Base-by-base conservation (phyloP, 768 basidiomycete genomes). In the Pholiota microspora region DNA sequence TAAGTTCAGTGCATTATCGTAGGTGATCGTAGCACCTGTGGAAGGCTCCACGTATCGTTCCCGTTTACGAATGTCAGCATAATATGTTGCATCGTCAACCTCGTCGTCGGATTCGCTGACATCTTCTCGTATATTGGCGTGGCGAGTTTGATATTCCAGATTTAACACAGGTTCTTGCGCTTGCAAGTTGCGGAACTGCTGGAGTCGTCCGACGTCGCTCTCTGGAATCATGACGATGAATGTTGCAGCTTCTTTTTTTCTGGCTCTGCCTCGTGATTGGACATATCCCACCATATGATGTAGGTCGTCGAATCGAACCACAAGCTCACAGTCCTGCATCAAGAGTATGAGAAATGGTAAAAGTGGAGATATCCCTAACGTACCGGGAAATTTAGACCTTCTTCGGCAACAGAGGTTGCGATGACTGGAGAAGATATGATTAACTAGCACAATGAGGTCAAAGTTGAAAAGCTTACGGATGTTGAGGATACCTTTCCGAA, bases 301-400 rank as follows among this genome's bases (percentile, higher is more conserved):
- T 7, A 94, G 73, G 5, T 82, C 74, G 63, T 96, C 92, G 61
- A 93, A 94, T 4, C 93, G 89, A 59, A 95, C 78, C 42, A 94
- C 89, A 7, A 94, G 75, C 63, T 92, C 89, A 67, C 92, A 94
- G 9, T 86, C 86, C 88, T 91, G 34, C n/a, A 13, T 59, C 46
- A 16, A 36, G 24, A 28, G 49, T 38, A 40, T 51, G 38, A 51
- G 15, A 16, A 42, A 15, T 2, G 36, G 4, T 28, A 13, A 28
- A 1, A 32, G 24, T 6, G 15, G 21, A 35, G n/a, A n/a, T n/a
- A n/a, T n/a, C 18, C 4, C 44, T 23, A 28, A 60, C 81, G 51
- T 63, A 88, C 87, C 21, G 88, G 88, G 71, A 96, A 92, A 67
- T 96, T 93, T 15, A 96, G 78, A 0, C 94, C 94, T 73, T 96